A percentile compares a stretch with the other conserved stretches of the same genome.
phyloP scores from a whole-genome alignment of 163 green algal genomes.

The Prototheca stagnorum region DNA sequence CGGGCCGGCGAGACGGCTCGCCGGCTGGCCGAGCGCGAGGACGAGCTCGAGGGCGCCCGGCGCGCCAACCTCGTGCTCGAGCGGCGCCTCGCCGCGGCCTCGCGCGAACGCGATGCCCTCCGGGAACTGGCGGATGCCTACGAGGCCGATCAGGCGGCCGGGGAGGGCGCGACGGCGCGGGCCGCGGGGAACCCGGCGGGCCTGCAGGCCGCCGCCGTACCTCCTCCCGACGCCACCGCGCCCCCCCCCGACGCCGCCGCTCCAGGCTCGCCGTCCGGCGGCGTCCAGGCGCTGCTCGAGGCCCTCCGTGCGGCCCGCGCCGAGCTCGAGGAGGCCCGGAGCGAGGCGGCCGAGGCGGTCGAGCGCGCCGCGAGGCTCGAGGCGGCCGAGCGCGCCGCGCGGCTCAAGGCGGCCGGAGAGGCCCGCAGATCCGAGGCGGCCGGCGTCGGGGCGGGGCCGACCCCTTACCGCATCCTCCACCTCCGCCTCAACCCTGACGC shows the following conservation, averaged over 20 bases:
- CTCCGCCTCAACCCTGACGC: slow-evolving; percentile 55
- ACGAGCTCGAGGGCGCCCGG: background rate
- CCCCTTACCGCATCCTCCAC: slow-evolving; percentile 51
- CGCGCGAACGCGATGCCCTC: slow-evolving; percentile 33
- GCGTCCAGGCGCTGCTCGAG: slow-evolving; percentile 11
- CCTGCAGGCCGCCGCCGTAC: slow-evolving; percentile 14
- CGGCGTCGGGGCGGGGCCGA: slow-evolving; percentile 32
- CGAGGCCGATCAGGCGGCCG: slow-evolving; percentile 24
- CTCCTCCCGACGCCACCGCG: no score
- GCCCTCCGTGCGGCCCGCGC: slow-evolving; percentile 4
- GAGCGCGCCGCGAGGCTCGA: background rate
- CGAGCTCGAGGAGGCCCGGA: background rate
- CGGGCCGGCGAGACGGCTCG: slow-evolving; percentile 1
- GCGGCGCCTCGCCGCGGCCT: slow-evolving; percentile 22
- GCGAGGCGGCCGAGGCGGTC: background rate
- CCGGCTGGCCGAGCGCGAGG: background rate
- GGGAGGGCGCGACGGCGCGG: background rate
- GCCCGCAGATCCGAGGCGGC: slow-evolving; percentile 30
- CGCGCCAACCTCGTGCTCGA: slow-evolving; percentile 3
- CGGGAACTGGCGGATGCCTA: slow-evolving; percentile 33
- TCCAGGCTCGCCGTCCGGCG: no score
- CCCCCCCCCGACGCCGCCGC: no score
- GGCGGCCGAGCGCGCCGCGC: background rate
- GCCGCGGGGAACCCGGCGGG: slow-evolving; percentile 12
- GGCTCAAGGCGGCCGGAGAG: slow-evolving; percentile 4